Base-by-base conservation (phyloP, 768 basidiomycete species). In the Amanita polypyramis region DNA sequence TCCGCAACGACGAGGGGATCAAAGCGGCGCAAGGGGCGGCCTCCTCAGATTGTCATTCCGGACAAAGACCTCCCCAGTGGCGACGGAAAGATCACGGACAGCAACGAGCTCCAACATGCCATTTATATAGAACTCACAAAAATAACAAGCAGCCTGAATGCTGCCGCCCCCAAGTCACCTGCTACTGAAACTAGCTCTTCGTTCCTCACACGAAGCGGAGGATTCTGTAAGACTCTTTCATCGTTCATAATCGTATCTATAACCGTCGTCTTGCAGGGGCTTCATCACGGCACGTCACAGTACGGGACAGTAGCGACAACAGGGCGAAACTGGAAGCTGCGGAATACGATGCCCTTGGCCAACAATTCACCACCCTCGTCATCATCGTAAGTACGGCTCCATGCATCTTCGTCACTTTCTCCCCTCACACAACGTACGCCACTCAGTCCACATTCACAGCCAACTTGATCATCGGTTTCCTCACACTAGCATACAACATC, bases 331-430 rank as follows among this genome's bases (percentile, higher is more conserved):
- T 19, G 19, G 46, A 47, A n/a, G 27, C 36, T 8, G 46, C 46
- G 42, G 48, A 49, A 21, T 49, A 34, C 12, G 48, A 49, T 27
- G 48, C 40, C 23, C 41, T 49, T 10, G 48, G 48, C 4, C 39
- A 41, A 35, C 48, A 49, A 17, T 49, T 49, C 21, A 49, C 29
- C 40, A 49, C 42, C 11, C 40, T 49, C 30, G 42, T 49, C 40
- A 36, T 43, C 25, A 49, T 49, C 40, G 48, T 49, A n/a, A 41
- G 48, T n/a, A n/a, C n/a, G n/a, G n/a, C n/a, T n/a, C n/a, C 25
- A 27, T 43, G n/a, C 21, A 17, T 30, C 27, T 15, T n/a, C 17
- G 15, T 15, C 17, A 15, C 15, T 9, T 8, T 17, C n/a, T 35
- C 35, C 11, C 5, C 20, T 38, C 19, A 6, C 15, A 35, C 17